Evolutionary conservation across 306 rosid genomes (phyloP).

Genomic region (Trifolium dubium): DNA sequence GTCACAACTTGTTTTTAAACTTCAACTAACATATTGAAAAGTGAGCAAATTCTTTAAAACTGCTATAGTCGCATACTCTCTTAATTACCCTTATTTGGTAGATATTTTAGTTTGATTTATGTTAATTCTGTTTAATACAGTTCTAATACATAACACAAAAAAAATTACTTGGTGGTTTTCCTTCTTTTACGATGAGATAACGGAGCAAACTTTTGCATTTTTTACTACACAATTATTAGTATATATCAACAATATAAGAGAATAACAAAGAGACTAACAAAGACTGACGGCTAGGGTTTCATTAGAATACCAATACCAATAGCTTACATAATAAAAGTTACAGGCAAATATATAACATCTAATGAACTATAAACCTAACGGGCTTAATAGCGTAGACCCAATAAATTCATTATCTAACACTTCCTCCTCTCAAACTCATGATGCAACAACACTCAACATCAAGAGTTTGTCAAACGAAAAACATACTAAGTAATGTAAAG

Average conservation of each 20-base stretch:
- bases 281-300: too few species aligned
- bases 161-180: not conserved
- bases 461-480: too few species aligned
- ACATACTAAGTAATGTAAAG: too few species aligned
- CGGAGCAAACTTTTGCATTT: conserved; percentile 8
- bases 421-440: not conserved
- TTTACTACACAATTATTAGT: not conserved
- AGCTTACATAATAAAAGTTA: too few species aligned
- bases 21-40: conserved; percentile 4
- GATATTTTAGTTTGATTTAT: conserved; percentile 12
- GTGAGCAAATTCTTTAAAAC: not conserved
- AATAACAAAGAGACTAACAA: too few species aligned
- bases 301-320: too few species aligned
- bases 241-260: too few species aligned
- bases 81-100: not conserved
- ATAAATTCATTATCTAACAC: too few species aligned
- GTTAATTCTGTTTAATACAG: not conserved
- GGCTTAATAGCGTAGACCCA: too few species aligned
- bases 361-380: too few species aligned
- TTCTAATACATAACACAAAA: not conserved
- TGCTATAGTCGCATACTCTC: not conserved
- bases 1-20: not conserved
- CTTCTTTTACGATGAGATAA: conserved; percentile 28
- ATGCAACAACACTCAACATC: too few species aligned
- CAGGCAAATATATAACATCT: too few species aligned